Evolutionary conservation across 305 asterid genomes (phyloP).

Genomic region (Plantago coronopus): DNA sequence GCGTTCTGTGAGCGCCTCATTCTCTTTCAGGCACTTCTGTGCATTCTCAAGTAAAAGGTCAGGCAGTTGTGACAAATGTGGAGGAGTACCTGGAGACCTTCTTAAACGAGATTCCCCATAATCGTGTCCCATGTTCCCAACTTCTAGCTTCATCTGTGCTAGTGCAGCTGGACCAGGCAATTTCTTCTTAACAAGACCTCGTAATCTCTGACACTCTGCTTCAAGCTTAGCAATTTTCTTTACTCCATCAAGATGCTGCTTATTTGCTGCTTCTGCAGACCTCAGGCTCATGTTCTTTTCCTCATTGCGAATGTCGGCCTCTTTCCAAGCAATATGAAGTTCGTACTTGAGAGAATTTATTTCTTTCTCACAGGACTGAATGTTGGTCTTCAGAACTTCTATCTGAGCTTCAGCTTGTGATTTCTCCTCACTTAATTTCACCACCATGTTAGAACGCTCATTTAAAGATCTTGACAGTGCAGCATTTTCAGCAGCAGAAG

Average conservation of each 20-base stretch:
- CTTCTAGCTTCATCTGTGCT: slow-evolving; percentile 96
- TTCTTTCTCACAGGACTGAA: slow-evolving; percentile 69
- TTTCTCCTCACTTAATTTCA: slow-evolving; percentile 76
- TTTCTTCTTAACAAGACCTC: slow-evolving; percentile 92
- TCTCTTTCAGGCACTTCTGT: slow-evolving; percentile 64
- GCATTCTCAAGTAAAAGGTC: slow-evolving; percentile 60
- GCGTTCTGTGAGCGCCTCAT: slow-evolving; percentile 68
- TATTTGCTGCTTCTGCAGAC: slow-evolving; percentile 84
- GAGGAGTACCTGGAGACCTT: slow-evolving; percentile 65
- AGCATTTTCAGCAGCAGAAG: slow-evolving; percentile 71
- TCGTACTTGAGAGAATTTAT: slow-evolving; percentile 78
- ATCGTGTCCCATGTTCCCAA: slow-evolving; percentile 76
- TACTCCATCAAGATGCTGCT: slow-evolving; percentile 87
- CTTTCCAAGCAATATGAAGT: slow-evolving; percentile 68
- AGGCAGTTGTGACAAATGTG: slow-evolving; percentile 44
- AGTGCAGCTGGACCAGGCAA: slow-evolving; percentile 95
- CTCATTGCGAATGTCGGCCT: slow-evolving; percentile 86
- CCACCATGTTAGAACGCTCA: slow-evolving; percentile 80
- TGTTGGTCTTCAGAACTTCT: slow-evolving; percentile 51
- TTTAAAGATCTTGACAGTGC: slow-evolving; percentile 84
- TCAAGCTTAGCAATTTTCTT: slow-evolving; percentile 89
- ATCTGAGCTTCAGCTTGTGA: slow-evolving; percentile 75
- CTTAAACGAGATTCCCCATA: slow-evolving; percentile 65
- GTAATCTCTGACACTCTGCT: slow-evolving; percentile 90
- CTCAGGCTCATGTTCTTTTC: slow-evolving; percentile 87